A percentile compares a stretch with the other conserved stretches of the same genome.
These are phyloP conservation scores for Alnus rubra DNA, from an alignment of 306 rosid species.

Conservation along the genomic window DNA sequence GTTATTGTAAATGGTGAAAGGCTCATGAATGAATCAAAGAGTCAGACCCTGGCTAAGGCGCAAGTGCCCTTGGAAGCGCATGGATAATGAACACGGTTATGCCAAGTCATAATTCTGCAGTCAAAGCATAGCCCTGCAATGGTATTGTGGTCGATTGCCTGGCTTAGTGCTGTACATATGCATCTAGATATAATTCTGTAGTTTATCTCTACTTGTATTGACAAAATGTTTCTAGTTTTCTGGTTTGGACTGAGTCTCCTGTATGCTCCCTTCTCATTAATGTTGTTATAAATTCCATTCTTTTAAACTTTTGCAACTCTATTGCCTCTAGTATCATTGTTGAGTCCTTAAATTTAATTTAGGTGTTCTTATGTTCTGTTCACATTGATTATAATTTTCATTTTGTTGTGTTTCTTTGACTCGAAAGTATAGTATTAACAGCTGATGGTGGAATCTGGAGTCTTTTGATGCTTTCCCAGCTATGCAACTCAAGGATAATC, in stretches of 20 bases:
- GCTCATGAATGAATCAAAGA: background rate
- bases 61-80: background rate
- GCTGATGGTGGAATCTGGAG: slow-evolving; percentile 19
- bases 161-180: slow-evolving; percentile 6
- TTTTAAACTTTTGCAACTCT: background rate
- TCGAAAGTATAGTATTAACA: slow-evolving; percentile 19
- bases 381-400: background rate
- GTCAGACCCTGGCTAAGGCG: background rate
- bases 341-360: background rate
- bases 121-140: background rate
- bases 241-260: background rate
- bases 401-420: slow-evolving; percentile 2
- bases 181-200: background rate
- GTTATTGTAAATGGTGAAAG: background rate
- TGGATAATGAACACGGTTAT: background rate
- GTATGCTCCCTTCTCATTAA: background rate
- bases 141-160: background rate
- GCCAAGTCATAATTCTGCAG: background rate
- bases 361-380: slow-evolving; percentile 9
- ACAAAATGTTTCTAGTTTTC: background rate
- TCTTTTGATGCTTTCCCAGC: slow-evolving; percentile 13
- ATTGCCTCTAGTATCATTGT: background rate
- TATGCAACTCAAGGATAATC: slow-evolving; percentile 34
- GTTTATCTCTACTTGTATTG: background rate
- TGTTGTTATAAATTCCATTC: background rate